These are phyloP conservation scores for grape (Vitis vinifera) DNA, from an alignment of 164 flowering plant species.

Conservation along the genomic window DNA sequence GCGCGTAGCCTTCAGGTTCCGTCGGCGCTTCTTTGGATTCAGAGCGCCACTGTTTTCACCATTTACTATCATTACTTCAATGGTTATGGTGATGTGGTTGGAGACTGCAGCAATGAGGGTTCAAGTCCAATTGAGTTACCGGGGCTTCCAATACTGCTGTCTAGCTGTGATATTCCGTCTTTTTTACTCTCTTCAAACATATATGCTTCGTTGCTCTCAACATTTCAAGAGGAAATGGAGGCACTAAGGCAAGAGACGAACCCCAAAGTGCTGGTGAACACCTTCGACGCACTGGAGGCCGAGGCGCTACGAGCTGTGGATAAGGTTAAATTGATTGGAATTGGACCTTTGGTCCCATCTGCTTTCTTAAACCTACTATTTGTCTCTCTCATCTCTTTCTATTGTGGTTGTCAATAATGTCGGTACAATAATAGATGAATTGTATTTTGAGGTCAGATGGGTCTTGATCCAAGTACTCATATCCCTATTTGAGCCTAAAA, in stretches of 20 bases:
- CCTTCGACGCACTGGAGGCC: slow-evolving; percentile 10
- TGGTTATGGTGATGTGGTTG: slow-evolving; percentile 9
- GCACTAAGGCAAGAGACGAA: neutral
- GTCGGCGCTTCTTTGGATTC: slow-evolving; percentile 19
- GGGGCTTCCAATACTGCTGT: too few relatives aligned
- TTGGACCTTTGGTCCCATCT: slow-evolving; percentile 26
- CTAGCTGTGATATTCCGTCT: too few relatives aligned
- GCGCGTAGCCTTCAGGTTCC: slow-evolving; percentile 17
- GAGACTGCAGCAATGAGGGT: neutral
- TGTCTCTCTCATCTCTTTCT: too few relatives aligned
- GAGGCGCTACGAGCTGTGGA: slow-evolving; percentile 1
- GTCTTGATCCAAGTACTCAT: too few relatives aligned
- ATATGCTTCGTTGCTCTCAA: neutral
- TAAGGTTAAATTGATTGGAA: slow-evolving; percentile 3
- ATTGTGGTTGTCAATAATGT: too few relatives aligned
- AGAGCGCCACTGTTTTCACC: slow-evolving; percentile 18
- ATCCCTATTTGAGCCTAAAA: too few relatives aligned
- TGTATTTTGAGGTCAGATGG: too few relatives aligned
- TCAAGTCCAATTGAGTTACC: too few relatives aligned
- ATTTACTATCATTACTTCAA: slow-evolving; percentile 17
- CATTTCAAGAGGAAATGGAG: slow-evolving; percentile 1
- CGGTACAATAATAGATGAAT: too few relatives aligned
- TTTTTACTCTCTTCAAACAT: too few relatives aligned
- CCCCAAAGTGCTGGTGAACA: slow-evolving; percentile 16
- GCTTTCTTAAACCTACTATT: neutral